Base-by-base conservation (phyloP, 1,139 yeast species). In the Saccharomycopsis phalli region DNA sequence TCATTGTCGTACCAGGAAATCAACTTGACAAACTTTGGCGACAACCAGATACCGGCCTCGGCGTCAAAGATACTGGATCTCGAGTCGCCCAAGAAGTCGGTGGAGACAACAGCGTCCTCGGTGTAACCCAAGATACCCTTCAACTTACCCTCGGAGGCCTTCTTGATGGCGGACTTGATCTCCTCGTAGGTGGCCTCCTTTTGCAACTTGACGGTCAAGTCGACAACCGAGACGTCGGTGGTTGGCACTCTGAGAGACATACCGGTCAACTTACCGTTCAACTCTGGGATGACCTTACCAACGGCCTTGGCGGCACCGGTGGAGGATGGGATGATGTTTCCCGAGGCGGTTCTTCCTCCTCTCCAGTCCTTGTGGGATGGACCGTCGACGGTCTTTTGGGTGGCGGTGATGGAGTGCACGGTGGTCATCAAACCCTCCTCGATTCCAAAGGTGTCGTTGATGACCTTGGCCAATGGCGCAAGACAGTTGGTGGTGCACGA, bases 251-350 rank as follows among this genome's bases (percentile, higher is more conserved):
- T 81, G 67, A 81, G 71, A 50, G 93, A 74, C 75, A 82, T 73
- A 72, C 94, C 94, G 55, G 94, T 82, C 63, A 81, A 78, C 72
- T 81, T 82, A 61, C 93, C 93, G 71, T 79, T 77, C 61, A 81
- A 79, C 62, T 76, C 78, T 57, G 94, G 94, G 58, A 82, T 81
- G 60, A 82, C 93, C 74, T 80, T 81, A 65, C 91, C 93, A 57
- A 81, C 93, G 56, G 91, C 91, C 76, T 81, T 81, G 61, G 94
- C 94, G 61, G 93, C 93, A 74, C 93, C 93, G 53, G 93, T 81
- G 54, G 91, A 80, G 40, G 91, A 81, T 63, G 93, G 93, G 59
- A 81, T 81, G 63, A 81, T 80, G 82, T 81, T 81, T 63, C 82
- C 88, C 49, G 87, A 76, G 62, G 93, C 93, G 60, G 93, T 78